phyloP scores from a whole-genome alignment of 768 basidiomycete species.

The Auricularia cornea region DNA sequence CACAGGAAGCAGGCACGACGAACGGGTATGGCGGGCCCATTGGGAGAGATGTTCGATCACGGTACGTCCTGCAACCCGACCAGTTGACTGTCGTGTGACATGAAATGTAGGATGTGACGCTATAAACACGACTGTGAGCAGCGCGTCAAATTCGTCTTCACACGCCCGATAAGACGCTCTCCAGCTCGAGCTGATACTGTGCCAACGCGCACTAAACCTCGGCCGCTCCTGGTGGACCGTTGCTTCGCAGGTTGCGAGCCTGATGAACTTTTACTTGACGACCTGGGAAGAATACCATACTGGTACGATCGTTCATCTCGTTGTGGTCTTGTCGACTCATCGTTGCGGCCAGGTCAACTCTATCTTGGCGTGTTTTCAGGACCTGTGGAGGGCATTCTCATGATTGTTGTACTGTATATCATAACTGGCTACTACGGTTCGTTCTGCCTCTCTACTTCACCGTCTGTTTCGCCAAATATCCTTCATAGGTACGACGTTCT shows the following conservation, averaged over 20 bases:
- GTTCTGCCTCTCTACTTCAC: constrained; percentile 9
- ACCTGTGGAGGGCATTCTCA: constrained; percentile 91
- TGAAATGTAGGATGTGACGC: constrained; percentile 68
- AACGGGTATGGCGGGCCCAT: constrained; percentile 94
- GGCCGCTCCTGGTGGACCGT: constrained; percentile 98
- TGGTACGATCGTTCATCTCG: constrained; percentile 32
- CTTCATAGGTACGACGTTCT: constrained; percentile 60
- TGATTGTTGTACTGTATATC: constrained; percentile 69
- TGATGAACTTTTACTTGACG: constrained; percentile 73
- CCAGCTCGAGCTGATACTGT: constrained; percentile 82
- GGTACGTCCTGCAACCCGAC: constrained; percentile 40
- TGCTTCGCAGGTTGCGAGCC: constrained; percentile 66
- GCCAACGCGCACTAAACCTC: constrained; percentile 77
- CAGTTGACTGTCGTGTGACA: neutral
- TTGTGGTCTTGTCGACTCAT: neutral
- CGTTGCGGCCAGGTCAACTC: constrained; percentile 50
- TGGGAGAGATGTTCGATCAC: constrained; percentile 98
- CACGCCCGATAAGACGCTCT: neutral
- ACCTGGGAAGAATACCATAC: constrained; percentile 90
- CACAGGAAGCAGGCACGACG: constrained; percentile 87
- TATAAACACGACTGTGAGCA: constrained; percentile 80
- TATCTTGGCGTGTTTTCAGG: constrained; percentile 92
- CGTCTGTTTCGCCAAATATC: no score
- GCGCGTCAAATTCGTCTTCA: neutral
- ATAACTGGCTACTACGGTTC: constrained; percentile 70